Evolutionary conservation across 2,329 filamentous ascomycete species (phyloP), one percentile per base, ranked within the genome.

Genomic region (Coleophoma cylindrospora): DNA sequence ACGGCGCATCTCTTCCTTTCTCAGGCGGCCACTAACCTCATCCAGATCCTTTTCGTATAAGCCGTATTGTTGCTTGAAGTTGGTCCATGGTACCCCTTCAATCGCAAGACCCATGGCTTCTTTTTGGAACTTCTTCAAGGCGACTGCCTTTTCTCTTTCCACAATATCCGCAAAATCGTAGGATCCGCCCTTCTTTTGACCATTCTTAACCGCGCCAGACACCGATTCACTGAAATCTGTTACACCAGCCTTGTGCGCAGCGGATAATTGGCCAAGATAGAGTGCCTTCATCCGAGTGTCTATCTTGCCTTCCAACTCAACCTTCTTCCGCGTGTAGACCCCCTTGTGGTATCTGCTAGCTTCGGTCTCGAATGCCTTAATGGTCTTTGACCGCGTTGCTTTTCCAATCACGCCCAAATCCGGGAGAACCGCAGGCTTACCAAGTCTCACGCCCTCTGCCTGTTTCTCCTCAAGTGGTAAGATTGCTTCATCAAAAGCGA

Each of bases 151-250:
- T 67, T 96, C 88, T 50, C 82, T 77, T 37, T 83, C 81, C 6
- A 99, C 94, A 60, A 97, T 96, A 58, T 95, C 87, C 19, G 91
- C 91, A 68, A 99, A 99, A 65, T 99, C 94, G 64, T 99, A 97
- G 47, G 81, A 79, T 8, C 84, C 87, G 19, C 91, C 91, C 49
- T 91, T 90, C 74, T 95, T 96, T 68, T 97, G 92, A 2, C 92
- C 92, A 22, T 81, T 77, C 70, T 97, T 99, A 57, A 99, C 91
- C 45, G 89, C 87, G 47, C 76, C 72, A n/a, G 84, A 83, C 43
- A 99, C 94, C 2, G 91, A 87, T 34, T 96, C 89, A 62, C 84
- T 91, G 66, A 99, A 99, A 1, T 85, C 80, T 13, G 79, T 72
- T 17, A 97, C 87, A 1, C 92, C 91, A 1, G 83, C 80, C 74